These are phyloP conservation scores for Fusarium hostae DNA, from an alignment of 2,329 filamentous ascomycete species.

Conservation along the genomic window DNA sequence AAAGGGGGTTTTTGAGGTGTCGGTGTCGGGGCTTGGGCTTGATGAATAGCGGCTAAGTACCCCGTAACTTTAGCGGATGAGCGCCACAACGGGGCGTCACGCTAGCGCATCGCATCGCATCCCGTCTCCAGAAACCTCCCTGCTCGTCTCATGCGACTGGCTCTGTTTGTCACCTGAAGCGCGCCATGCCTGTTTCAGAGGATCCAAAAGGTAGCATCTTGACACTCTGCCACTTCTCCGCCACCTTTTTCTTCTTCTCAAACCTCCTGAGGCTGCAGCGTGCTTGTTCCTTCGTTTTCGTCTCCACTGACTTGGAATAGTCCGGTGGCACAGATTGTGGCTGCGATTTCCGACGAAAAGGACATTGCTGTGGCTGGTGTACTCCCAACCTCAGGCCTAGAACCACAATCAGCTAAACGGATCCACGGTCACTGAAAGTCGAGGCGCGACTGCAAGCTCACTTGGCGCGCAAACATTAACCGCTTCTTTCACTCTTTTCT, in stretches of 20 bases:
- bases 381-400: conserved; percentile 15
- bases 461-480: conserved; percentile 23
- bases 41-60: conserved; percentile 41
- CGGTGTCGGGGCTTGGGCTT: conserved; percentile 38
- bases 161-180: conserved; percentile 41
- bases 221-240: conserved; percentile 2
- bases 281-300: conserved; percentile 13
- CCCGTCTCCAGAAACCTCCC: conserved; percentile 20
- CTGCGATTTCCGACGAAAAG: not conserved
- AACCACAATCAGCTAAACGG: conserved; percentile 15
- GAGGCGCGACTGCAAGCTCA: conserved; percentile 20
- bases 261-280: conserved; percentile 28
- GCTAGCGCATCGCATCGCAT: conserved; percentile 25
- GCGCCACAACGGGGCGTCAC: conserved; percentile 29
- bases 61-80: conserved; percentile 34
- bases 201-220: conserved; percentile 1
- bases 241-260: not conserved
- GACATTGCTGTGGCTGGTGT: conserved; percentile 11
- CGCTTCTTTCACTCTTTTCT: not conserved
- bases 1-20: conserved; percentile 46
- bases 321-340: not conserved
- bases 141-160: conserved; percentile 27
- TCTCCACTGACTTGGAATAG: conserved; percentile 18
- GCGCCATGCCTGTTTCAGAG: conserved; percentile 37
- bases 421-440: conserved; percentile 2